These are phyloP conservation scores for Nyctanthes arbortristis DNA, from an alignment of 257 asterid genomes.

Conservation along the genomic window DNA sequence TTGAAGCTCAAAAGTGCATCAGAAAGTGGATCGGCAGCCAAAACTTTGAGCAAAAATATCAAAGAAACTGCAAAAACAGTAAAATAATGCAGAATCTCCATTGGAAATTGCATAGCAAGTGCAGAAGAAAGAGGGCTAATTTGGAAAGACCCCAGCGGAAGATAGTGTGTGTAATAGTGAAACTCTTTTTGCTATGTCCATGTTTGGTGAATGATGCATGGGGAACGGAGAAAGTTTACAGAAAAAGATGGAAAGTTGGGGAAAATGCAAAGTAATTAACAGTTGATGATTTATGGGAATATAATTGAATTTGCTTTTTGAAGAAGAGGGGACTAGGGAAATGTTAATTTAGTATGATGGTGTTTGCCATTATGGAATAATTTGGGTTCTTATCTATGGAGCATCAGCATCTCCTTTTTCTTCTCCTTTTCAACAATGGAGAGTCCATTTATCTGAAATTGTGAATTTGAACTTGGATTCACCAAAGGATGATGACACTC, in stretches of 20 bases:
- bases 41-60: slow-evolving; percentile 28
- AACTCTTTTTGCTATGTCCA: slow-evolving; percentile 27
- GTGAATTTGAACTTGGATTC: slow-evolving; percentile 12
- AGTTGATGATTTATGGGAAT: slow-evolving; percentile 38
- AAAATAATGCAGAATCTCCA: slow-evolving; percentile 60
- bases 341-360: slow-evolving; percentile 32
- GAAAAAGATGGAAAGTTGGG: slow-evolving; percentile 31
- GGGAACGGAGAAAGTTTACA: slow-evolving; percentile 67
- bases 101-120: slow-evolving; percentile 61
- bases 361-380: slow-evolving; percentile 52
- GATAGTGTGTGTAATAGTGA: slow-evolving; percentile 14
- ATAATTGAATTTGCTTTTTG: slow-evolving; percentile 52
- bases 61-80: slow-evolving; percentile 33
- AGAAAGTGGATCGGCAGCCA: slow-evolving; percentile 71
- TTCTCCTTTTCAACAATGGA: slow-evolving; percentile 19
- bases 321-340: slow-evolving; percentile 45
- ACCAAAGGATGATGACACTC: too few species aligned
- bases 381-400: slow-evolving; percentile 26
- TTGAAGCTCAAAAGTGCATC: slow-evolving; percentile 74
- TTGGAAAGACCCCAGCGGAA: slow-evolving; percentile 30
- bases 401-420: slow-evolving; percentile 35
- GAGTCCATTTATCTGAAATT: slow-evolving; percentile 11
- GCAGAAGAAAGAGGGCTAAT: slow-evolving; percentile 34
- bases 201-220: slow-evolving; percentile 54
- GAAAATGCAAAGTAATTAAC: slow-evolving; percentile 26